Base-by-base conservation (phyloP, 1,284 basidiomycete genomes). In the Peniophora sp. region DNA sequence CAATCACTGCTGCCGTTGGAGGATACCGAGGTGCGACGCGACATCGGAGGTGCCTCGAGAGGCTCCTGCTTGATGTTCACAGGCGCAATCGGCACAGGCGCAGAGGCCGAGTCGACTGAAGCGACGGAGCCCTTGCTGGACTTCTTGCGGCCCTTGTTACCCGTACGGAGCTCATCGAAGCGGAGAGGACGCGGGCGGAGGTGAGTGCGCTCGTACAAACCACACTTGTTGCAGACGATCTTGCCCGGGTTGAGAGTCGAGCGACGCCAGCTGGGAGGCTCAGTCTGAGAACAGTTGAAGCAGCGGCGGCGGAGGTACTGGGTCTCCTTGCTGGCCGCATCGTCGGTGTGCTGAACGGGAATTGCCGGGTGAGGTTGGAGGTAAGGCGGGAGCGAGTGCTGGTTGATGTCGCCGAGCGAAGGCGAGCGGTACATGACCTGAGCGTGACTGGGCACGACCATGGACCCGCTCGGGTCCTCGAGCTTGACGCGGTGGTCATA, bases 181-280 rank as follows among this genome's bases (percentile, higher is more conserved):
- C 88, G 83, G 23, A 89, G 73, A 11, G 89, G 89, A 16, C 89
- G 76, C 8, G 88, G 80, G 25, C 89, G 79, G 53, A 90, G 65
- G 58, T 91, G 88, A 12, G 89, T 91, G 61, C 88, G 85, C 67
- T 91, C 88, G 64, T 91, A 91, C 38, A 91, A 73, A 17, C 88
- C 88, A 58, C 88, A 91, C 72, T 91, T 91, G 77, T 91, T 91
- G 76, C 88, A 91, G 50, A 91, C 89, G 62, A 91, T 91, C 69
- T 91, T 91, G 56, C 88, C 89, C 2, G 86, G 87, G 67, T 89
- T 89, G 62, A 91, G 81, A 6, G 89, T 91, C 27, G 81, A 85
- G 36, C 89, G 80, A 47, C 89, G 82, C 88, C 88, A 91, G 24
- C 81, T 84, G 2, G 89, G 88, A 0, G 89, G 89, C 65, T 91